Conservation (phyloP, 176 grass and related monocot species). For the Carex littledalei region DNA sequence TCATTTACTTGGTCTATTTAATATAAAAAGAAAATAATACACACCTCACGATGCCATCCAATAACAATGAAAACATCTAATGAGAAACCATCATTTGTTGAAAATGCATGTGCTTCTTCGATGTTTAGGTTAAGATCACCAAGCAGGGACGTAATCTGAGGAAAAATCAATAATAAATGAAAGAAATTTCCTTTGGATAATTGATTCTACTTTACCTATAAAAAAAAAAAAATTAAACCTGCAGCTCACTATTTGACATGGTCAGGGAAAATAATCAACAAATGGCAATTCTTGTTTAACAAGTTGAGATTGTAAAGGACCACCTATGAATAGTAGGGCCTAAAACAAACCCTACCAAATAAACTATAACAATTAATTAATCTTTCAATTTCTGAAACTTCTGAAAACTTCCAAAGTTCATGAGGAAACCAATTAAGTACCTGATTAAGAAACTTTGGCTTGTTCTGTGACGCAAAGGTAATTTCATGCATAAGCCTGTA, state of each 20-base stretch:
- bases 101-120: slow-evolving; percentile 39
- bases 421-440: slow-evolving; percentile 11
- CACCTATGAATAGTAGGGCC: not conserved
- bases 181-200: not conserved
- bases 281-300: not conserved
- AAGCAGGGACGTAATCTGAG: slow-evolving; percentile 29
- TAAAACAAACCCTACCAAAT: not conserved
- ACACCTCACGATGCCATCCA: slow-evolving; percentile 36
- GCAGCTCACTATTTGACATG: not conserved
- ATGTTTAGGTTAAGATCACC: slow-evolving; percentile 25
- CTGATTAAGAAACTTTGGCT: slow-evolving; percentile 38
- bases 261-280: not conserved
- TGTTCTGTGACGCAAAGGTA: slow-evolving; percentile 31
- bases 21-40: not conserved
- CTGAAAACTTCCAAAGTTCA: not conserved
- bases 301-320: not conserved
- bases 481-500: slow-evolving; percentile 38
- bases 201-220: not conserved
- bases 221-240: not conserved
- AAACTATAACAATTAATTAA: not conserved
- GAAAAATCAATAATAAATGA: not conserved
- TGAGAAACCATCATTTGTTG: slow-evolving; percentile 35
- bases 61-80: slow-evolving; percentile 40
- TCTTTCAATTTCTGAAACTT: not conserved
- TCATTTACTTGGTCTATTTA: not conserved